These are phyloP conservation scores for Perkinsus marinus DNA, from an alignment of 169 alveolate species.

Conservation along the genomic window DNA sequence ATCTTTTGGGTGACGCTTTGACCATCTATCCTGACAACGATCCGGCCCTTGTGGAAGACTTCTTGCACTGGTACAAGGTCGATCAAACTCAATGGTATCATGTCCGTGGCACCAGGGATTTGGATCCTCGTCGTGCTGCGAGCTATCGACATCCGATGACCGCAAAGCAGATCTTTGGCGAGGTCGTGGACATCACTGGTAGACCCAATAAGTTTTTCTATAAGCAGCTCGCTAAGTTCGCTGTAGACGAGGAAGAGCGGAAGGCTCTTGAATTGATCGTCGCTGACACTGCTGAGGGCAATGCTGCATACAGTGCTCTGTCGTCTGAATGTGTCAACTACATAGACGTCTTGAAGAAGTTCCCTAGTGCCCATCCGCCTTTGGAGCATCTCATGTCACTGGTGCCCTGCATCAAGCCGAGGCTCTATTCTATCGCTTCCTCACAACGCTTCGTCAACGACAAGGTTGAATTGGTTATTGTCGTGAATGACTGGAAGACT, in stretches of 20 bases:
- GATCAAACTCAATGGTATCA: background rate
- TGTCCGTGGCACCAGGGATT: background rate
- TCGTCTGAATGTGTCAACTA: constrained; percentile 12
- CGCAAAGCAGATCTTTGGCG: constrained; percentile 18
- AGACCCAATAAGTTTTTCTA: constrained; percentile 19
- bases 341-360: constrained; percentile 21
- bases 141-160: constrained; percentile 17
- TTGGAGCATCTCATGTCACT: constrained; percentile 18
- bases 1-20: constrained; percentile 20
- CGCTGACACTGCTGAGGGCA: constrained; percentile 12
- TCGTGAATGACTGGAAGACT: background rate
- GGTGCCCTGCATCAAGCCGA: constrained; percentile 23
- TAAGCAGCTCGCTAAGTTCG: constrained; percentile 16
- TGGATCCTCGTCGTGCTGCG: background rate
- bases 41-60: background rate
- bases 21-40: constrained; percentile 24
- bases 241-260: constrained; percentile 16
- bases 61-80: background rate
- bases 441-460: constrained; percentile 10
- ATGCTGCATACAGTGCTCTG: constrained; percentile 6
- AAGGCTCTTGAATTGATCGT: constrained; percentile 12
- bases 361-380: constrained; percentile 16
- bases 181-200: constrained; percentile 26
- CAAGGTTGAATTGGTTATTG: constrained; percentile 8
- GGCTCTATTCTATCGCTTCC: constrained; percentile 33